Evolutionary conservation across 345 rosid species (phyloP).

Genomic region (Citrus unshiu): DNA sequence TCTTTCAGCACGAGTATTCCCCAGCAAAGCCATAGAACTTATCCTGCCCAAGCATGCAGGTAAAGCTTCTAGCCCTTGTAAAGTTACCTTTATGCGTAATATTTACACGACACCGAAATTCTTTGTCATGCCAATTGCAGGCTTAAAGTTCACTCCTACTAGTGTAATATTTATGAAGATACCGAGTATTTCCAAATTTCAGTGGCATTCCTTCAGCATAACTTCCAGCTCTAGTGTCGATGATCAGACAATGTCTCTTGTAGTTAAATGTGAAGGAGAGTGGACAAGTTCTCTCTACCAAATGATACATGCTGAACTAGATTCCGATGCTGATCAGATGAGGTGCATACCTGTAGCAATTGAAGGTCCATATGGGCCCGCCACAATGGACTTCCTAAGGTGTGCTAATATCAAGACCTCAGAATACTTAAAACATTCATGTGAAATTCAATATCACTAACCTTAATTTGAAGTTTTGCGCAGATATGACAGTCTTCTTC

Average conservation of each 20-base stretch:
- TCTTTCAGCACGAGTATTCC: constrained; percentile 53
- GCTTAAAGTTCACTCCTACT: constrained; percentile 58
- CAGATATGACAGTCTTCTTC: constrained; percentile 71
- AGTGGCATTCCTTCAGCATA: constrained; percentile 88
- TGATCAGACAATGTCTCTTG: constrained; percentile 46
- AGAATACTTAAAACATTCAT: background rate
- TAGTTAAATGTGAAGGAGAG: constrained; percentile 56
- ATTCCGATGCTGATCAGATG: constrained; percentile 27
- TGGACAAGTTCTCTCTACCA: constrained; percentile 67
- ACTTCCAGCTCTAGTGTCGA: constrained; percentile 62
- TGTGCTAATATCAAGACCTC: constrained; percentile 2
- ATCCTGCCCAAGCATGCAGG: constrained; percentile 67
- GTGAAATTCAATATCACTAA: background rate
- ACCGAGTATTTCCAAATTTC: constrained; percentile 53
- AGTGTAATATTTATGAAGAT: constrained; percentile 69
- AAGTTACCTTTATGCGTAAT: background rate
- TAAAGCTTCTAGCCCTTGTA: constrained; percentile 19
- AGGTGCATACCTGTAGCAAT: constrained; percentile 41
- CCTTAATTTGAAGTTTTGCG: constrained; percentile 7
- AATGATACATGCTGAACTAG: constrained; percentile 37
- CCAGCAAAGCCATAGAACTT: constrained; percentile 60
- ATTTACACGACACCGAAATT: background rate
- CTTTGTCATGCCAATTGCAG: constrained; percentile 34
- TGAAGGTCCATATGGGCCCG: constrained; percentile 93
- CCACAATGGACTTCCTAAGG: constrained; percentile 64